Percentiles rank a stretch among this genome's conserved stretches.
These are phyloP conservation scores for Rhynchosporium agropyri DNA, from an alignment of 2,329 filamentous ascomycete genomes.

Conservation along the genomic window DNA sequence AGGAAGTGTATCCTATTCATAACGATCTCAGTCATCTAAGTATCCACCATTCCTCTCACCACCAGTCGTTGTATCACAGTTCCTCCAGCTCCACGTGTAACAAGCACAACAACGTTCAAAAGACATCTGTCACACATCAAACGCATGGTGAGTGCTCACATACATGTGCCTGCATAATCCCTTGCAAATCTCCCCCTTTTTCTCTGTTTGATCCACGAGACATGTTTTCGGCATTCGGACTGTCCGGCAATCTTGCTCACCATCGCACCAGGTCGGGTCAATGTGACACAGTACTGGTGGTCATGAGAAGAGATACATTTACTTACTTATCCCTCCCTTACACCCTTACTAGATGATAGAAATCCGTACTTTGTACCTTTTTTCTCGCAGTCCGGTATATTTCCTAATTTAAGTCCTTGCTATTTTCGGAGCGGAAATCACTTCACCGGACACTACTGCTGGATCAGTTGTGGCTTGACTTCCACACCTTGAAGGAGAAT, in stretches of 20 bases:
- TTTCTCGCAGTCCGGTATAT: not conserved
- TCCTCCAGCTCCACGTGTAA: constrained; percentile 1
- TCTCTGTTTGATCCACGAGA: not conserved
- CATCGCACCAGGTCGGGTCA: not conserved
- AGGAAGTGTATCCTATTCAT: not conserved
- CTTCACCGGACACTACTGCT: not conserved
- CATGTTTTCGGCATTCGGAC: constrained; percentile 6
- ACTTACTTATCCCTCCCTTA: not conserved
- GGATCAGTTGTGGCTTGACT: too few species aligned
- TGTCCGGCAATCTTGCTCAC: not conserved
- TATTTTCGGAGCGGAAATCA: too few species aligned
- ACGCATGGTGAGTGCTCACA: constrained; percentile 1
- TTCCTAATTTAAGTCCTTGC: not conserved
- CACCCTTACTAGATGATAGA: not conserved
- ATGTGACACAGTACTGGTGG: not conserved
- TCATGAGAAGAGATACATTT: not conserved
- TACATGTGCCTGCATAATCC: constrained; percentile 6
- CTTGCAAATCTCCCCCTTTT: constrained; percentile 9
- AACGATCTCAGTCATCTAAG: not conserved
- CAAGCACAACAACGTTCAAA: not conserved
- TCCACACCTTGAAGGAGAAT: not conserved
- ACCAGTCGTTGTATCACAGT: not conserved
- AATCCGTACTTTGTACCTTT: not conserved
- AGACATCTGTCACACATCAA: constrained; percentile 3
- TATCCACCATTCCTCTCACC: not conserved